Evolutionary conservation across 169 alveolate species (phyloP), one percentile per base, ranked within the genome.

Genomic region (Ichthyophthirius multifiliis): DNA sequence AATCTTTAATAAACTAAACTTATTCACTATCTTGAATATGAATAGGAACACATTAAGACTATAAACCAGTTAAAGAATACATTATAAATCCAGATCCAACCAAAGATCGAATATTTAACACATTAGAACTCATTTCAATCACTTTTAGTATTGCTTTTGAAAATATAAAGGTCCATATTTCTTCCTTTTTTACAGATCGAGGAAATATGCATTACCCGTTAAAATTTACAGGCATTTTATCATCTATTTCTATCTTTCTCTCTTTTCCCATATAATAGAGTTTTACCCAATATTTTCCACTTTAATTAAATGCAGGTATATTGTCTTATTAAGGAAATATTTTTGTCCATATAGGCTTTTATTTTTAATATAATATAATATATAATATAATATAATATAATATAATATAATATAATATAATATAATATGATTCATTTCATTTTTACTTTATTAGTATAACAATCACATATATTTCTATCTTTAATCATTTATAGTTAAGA

Each of bases 281-380:
- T 74, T 93, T 95, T 9, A 95, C 92, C 79, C 93, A 84, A 84
- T 95, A 95, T 74, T 88, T 95, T 9, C 98, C 98, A 74, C 83
- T 75, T 0, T 95, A 95, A 62, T 93, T 91, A 41, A 80, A 84
- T 10, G 87, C 84, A 23, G 98, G 98, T 9, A 89, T 89, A 15
- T 96, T 96, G 82, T 95, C 94, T 78, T 92, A 88, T 85, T 95
- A 89, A 15, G 98, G 98, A 80, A 85, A 95, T 10, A 95, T 93
- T 77, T 94, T 91, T 65, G 85, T 79, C 86, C 92, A 90, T 2
- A 95, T 75, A 39, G 88, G 76, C 83, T 88, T 27, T 16, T 55
- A 15, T 18, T 47, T 47, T 20, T 3, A 16, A 18, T 47, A 47
- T 10, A n/a, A 12, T 47, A 20, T n/a, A 15, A 47, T 47, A n/a